Evolutionary conservation across 2,329 filamentous ascomycete genomes (phyloP), one percentile per base, ranked within the genome.

Genomic region (Pyrenochaeta sp.): DNA sequence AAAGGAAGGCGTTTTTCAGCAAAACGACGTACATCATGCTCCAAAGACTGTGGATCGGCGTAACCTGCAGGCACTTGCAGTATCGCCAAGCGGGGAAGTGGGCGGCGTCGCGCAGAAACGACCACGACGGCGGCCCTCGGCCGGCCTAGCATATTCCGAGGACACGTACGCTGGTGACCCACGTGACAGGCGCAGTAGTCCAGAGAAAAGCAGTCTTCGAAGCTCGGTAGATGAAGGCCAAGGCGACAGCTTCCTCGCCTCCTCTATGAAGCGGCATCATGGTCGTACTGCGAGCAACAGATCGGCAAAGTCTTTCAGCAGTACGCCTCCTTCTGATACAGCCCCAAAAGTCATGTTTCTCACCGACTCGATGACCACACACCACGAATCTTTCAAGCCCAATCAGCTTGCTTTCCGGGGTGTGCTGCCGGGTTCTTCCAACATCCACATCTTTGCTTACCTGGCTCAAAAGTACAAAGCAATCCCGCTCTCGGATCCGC

Each of bases 21-120:
- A 89, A 67, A 85, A 82, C 29, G 86, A 89, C 63, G 78, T 87
- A 30, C 82, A 85, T 52, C 85, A 83, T 73, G 79, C 82, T 6
- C 78, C 83, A 7, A 85, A 86, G 58, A 78, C 83, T n/a, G 78
- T 85, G 42, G 83, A 86, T 62, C 79, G 82, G 54, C 79, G 84
- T 32, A 82, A 82, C 49, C 75, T 85, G 64, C 84, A 85, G 63
- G 79, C 84, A 1, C 76, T 86, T 56, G 81, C 81, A 36, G 80
- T 86, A 70, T 85, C 84, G 40, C 82, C 85, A 23, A 80, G 78
- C 57, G 85, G 85, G 17, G 82, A 85, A 44, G 75, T 87, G 45
- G 77, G 81, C 49, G 79, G 81, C 27, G 84, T 86, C 54, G 76
- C 77, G 21, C 84, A 87, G 66, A 81, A 78, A 60, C 77, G 84